A percentile compares a stretch with the other conserved stretches of the same genome.
Conservation (phyloP, 1,284 basidiomycete genomes). For the Gastroboletus turbinatus region DNA sequence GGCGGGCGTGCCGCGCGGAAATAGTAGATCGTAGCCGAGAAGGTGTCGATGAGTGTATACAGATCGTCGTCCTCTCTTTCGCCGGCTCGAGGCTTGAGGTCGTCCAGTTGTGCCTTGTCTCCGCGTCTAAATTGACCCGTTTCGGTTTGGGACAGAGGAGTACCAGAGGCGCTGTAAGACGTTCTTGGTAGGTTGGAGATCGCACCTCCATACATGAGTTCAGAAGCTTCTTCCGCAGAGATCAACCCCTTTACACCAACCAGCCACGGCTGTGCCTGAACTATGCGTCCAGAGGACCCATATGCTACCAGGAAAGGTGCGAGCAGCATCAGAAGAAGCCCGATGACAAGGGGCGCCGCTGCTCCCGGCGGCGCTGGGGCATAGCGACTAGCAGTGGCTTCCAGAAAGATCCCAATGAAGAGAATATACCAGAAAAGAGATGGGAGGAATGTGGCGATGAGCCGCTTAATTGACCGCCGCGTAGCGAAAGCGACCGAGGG, state of each 20-base stretch:
- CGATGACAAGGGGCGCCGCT: neutral
- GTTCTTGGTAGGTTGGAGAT: constrained; percentile 13
- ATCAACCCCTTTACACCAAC: constrained; percentile 29
- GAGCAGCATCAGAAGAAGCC: constrained; percentile 18
- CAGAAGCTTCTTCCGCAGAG: constrained; percentile 24
- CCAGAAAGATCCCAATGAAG: neutral
- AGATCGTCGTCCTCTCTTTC: constrained; percentile 6
- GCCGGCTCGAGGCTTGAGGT: neutral
- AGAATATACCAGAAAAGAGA: constrained; percentile 10
- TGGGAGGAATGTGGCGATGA: constrained; percentile 14
- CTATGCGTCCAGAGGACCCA: constrained; percentile 23
- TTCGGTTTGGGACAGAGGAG: constrained; percentile 12
- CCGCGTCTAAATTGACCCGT: constrained; percentile 18
- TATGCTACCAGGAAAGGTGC: constrained; percentile 21
- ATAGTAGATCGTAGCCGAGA: constrained; percentile 28
- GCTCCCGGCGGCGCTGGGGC: neutral
- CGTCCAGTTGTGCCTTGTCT: constrained; percentile 9
- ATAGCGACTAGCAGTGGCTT: no score
- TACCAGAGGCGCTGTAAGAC: constrained; percentile 24
- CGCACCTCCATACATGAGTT: constrained; percentile 16
- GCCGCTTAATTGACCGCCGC: constrained; percentile 16
- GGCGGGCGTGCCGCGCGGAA: constrained; percentile 25
- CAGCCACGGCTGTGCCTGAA: constrained; percentile 25
- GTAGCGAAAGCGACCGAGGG: constrained; percentile 21
- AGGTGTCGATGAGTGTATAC: constrained; percentile 29